A percentile compares a stretch with the other conserved stretches of the same genome.
Conservation (phyloP, 352 stramenopile species). For the Phytophthora kernoviae region DNA sequence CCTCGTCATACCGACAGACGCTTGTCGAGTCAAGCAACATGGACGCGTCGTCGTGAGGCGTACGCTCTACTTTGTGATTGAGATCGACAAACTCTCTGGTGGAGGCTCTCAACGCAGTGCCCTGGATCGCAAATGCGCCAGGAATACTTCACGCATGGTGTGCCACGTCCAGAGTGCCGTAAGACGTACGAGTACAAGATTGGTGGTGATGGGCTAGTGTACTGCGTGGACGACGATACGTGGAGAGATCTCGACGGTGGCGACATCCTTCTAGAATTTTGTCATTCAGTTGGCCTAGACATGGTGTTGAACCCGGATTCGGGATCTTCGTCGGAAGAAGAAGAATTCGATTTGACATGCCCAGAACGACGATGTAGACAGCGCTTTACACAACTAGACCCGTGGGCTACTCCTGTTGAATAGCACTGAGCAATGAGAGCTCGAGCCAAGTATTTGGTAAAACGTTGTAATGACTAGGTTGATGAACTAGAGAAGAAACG, state of each 20-base stretch:
- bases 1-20: constrained; percentile 6
- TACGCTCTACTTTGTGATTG: constrained; percentile 19
- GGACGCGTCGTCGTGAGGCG: neutral
- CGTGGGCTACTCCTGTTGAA: too few relatives aligned
- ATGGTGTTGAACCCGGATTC: constrained; percentile 1
- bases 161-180: constrained; percentile 3
- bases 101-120: constrained; percentile 1
- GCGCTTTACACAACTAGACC: too few relatives aligned
- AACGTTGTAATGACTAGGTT: too few relatives aligned
- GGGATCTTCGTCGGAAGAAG: neutral
- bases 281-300: constrained; percentile 1
- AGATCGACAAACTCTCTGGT: constrained; percentile 19
- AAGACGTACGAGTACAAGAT: constrained; percentile 23
- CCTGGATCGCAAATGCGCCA: constrained; percentile 18
- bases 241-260: constrained; percentile 26
- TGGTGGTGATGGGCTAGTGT: constrained; percentile 3
- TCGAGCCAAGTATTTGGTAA: too few relatives aligned
- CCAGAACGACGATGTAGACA: too few relatives aligned
- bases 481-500: too few relatives aligned
- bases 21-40: neutral
- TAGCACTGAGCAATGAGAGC: too few relatives aligned
- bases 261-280: constrained; percentile 16
- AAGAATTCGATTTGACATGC: neutral
- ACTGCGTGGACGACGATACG: constrained; percentile 1
- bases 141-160: constrained; percentile 20